Base-by-base conservation (phyloP, 441 rosid species). In the Euphorbia celastroides region DNA sequence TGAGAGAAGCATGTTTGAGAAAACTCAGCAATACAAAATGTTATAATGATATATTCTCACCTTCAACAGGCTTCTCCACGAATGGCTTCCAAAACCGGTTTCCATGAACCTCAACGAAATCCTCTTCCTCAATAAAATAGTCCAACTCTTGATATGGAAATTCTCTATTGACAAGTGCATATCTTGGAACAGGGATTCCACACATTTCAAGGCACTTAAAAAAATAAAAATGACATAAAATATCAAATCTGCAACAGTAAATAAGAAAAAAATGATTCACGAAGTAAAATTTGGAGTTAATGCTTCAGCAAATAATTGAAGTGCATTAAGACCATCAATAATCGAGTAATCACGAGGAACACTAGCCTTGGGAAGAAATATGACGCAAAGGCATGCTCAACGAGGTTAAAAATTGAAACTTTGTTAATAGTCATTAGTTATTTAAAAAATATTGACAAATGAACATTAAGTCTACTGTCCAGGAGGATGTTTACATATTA, bases 111-210 rank as follows among this genome's bases (percentile, higher is more conserved):
- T 96, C 99, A 51, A 96, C 93, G 84, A 84, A 93, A 84, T 96
- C 99, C 78, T 96, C 99, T 83, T 89, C 90, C 79, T 95, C 99
- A 9, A 89, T 46, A 73, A 95, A 95, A 80, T 79, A 90, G 52
- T 90, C 96, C 77, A 95, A 78, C 66, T 92, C 96, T 81, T 95
- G 94, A 72, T 81, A 70, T 51, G 97, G 96, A 51, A 77, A 83
- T 66, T 78, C 88, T 75, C 99, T 85, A 77, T 90, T 90, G 57
- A 95, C 98, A 82, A 90, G 84, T 71, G 99, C 99, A 74, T 90
- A 92, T 81, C 97, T 85, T 61, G 99, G 99, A 75, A 95, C 97
- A 56, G 98, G 92, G 78, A 95, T 89, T 76, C 99, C 98, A 85
- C 79, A 95, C 87, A 78, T 80, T 86, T 90, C 92, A 72, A 92